phyloP scores from a whole-genome alignment of 768 basidiomycete genomes.

The Boletus rubescentipes region DNA sequence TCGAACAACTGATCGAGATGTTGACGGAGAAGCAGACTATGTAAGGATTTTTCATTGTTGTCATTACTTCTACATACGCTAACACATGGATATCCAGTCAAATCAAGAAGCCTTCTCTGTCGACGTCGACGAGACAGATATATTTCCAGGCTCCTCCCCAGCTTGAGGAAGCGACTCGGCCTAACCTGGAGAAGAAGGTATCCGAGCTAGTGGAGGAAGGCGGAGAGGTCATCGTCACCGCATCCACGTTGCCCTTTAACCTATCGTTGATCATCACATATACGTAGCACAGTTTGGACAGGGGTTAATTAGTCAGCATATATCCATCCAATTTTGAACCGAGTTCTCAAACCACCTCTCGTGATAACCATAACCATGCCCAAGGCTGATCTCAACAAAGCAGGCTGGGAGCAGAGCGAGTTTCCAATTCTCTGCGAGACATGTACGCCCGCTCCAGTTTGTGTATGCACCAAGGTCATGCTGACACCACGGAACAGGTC shows the following conservation, averaged over 20 bases:
- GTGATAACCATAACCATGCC: conserved; percentile 45
- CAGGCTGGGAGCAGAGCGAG: conserved; percentile 91
- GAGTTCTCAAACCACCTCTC: not conserved
- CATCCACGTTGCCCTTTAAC: conserved; percentile 85
- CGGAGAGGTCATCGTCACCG: conserved; percentile 84
- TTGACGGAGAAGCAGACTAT: conserved; percentile 87
- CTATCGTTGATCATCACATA: conserved; percentile 67
- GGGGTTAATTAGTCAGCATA: conserved; percentile 30
- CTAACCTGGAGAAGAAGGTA: conserved; percentile 85
- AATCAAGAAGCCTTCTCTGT: conserved; percentile 94
- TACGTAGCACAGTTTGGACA: conserved; percentile 27
- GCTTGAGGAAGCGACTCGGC: conserved; percentile 84
- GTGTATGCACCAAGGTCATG: not conserved
- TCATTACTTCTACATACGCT: not conserved
- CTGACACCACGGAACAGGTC: conserved; percentile 45
- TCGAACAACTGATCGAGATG: conserved; percentile 87
- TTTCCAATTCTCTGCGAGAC: conserved; percentile 94
- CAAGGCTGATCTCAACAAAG: conserved; percentile 93
- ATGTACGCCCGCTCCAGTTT: conserved; percentile 48
- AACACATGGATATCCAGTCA: conserved; percentile 56
- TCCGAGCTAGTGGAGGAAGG: conserved; percentile 75
- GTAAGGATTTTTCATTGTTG: conserved; percentile 46
- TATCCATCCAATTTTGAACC: conserved; percentile 5
- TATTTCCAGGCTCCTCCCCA: conserved; percentile 95
- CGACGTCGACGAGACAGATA: conserved; percentile 70